Evolutionary conservation across 441 rosid genomes (phyloP).

Genomic region (Heliophila coronopifolia): DNA sequence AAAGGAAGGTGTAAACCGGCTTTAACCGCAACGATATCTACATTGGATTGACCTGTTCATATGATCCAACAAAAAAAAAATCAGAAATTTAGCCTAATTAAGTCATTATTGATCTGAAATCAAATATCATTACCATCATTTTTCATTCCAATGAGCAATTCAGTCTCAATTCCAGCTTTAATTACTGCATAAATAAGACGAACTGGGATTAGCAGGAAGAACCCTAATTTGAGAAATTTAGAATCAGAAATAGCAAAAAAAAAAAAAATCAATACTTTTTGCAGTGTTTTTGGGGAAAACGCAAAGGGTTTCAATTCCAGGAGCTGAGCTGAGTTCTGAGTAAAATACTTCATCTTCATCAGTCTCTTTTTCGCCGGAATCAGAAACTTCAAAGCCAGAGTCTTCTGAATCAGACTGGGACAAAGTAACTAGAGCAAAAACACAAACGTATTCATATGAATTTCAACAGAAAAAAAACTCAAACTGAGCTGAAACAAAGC

Average conservation of each 20-base stretch:
- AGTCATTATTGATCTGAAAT: background rate
- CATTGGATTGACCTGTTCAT: conserved; percentile 50
- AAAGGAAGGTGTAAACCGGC: conserved; percentile 81
- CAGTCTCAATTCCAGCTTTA: conserved; percentile 74
- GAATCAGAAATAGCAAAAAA: background rate
- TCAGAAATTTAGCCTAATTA: background rate
- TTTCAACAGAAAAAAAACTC: too few relatives aligned
- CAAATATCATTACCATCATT: conserved; percentile 57
- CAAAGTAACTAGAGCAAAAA: conserved; percentile 45
- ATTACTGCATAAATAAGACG: conserved; percentile 43
- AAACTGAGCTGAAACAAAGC: too few relatives aligned
- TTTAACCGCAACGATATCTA: conserved; percentile 58
- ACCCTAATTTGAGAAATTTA: background rate
- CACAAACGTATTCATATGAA: background rate
- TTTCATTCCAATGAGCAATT: conserved; percentile 76
- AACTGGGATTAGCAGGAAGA: background rate
- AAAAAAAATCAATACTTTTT: conserved; percentile 33
- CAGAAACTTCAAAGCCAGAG: conserved; percentile 32
- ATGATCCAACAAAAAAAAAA: conserved; percentile 12
- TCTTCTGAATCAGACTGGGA: conserved; percentile 40
- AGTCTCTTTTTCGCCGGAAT: conserved; percentile 62
- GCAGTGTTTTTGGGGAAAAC: conserved; percentile 80
- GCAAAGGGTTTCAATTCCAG: conserved; percentile 58
- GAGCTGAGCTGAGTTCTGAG: conserved; percentile 50
- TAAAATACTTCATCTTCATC: conserved; percentile 57